Percentiles rank a stretch among this genome's conserved stretches.
Conservation (phyloP, 176 grass and related monocot genomes). For the Olyra latifolia region DNA sequence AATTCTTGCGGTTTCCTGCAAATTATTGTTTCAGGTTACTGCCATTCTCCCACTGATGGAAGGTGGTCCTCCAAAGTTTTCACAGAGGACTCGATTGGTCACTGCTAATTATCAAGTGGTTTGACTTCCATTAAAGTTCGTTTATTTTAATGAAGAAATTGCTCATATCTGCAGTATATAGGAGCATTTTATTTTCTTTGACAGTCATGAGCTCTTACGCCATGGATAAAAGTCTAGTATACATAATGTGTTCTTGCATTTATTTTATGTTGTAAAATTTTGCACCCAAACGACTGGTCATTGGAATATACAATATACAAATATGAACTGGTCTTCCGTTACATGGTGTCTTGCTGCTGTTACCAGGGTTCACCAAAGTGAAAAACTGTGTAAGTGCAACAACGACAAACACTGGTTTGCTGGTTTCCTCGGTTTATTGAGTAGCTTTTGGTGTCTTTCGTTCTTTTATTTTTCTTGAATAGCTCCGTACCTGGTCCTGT, state of each 20-base stretch:
- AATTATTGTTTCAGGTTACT: slow-evolving; percentile 60
- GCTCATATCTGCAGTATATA: background rate
- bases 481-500: background rate
- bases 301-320: background rate
- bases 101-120: slow-evolving; percentile 57
- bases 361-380: no score
- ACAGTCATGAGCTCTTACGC: background rate
- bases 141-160: slow-evolving; percentile 6
- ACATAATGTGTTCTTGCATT: slow-evolving; percentile 18
- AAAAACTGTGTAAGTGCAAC: no score
- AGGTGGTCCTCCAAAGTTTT: slow-evolving; percentile 52
- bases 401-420: no score
- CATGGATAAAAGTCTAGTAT: background rate
- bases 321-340: background rate
- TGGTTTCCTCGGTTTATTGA: no score
- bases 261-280: background rate
- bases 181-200: background rate
- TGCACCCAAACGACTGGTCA: background rate
- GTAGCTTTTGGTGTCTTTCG: no score
- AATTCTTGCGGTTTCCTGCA: background rate
- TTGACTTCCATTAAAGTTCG: slow-evolving; percentile 31
- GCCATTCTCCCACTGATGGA: slow-evolving; percentile 46
- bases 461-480: no score
- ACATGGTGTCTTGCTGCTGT: background rate
- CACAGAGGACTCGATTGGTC: slow-evolving; percentile 68